Conservation (phyloP, 805 yeast species). For the Yarrowia deformans region DNA sequence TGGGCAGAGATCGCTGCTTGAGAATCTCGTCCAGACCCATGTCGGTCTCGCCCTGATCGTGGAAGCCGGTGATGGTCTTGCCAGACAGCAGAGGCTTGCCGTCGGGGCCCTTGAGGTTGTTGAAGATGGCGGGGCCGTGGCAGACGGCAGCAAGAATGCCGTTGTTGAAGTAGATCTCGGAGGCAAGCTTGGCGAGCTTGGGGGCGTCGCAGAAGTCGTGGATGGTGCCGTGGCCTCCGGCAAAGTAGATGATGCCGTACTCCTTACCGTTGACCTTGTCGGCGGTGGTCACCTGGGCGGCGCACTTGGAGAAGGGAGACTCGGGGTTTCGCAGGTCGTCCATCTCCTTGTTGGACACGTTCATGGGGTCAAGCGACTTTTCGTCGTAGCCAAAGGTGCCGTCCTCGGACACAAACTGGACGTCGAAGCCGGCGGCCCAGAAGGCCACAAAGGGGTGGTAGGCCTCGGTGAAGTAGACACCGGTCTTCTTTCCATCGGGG, state of each 20-base stretch:
- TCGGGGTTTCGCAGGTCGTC: slow-evolving; percentile 32
- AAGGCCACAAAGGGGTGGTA: slow-evolving; percentile 64
- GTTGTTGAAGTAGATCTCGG: slow-evolving; percentile 57
- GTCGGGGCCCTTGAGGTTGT: slow-evolving; percentile 54
- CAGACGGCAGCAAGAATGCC: slow-evolving; percentile 72
- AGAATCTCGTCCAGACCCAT: slow-evolving; percentile 46
- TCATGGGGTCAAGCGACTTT: slow-evolving; percentile 54
- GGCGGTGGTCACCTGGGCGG: slow-evolving; percentile 83
- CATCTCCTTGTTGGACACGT: slow-evolving; percentile 23
- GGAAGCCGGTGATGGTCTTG: slow-evolving; percentile 66
- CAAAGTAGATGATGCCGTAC: slow-evolving; percentile 63
- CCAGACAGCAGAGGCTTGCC: slow-evolving; percentile 61
- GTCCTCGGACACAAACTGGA: slow-evolving; percentile 64
- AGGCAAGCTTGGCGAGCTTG: slow-evolving; percentile 56
- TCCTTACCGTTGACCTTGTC: slow-evolving; percentile 71
- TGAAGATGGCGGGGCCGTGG: slow-evolving; percentile 70
- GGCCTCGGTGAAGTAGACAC: slow-evolving; percentile 66
- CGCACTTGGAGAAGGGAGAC: slow-evolving; percentile 66
- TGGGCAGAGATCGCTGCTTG: slow-evolving; percentile 53
- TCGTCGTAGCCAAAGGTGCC: slow-evolving; percentile 66
- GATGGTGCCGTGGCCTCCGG: slow-evolving; percentile 71
- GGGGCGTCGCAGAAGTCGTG: slow-evolving; percentile 62
- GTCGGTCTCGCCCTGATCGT: slow-evolving; percentile 60
- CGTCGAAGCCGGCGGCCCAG: slow-evolving; percentile 58
- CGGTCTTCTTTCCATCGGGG: slow-evolving; percentile 66